Base-by-base conservation (phyloP, 257 asterid species). In the Solanum ossicruentum region DNA sequence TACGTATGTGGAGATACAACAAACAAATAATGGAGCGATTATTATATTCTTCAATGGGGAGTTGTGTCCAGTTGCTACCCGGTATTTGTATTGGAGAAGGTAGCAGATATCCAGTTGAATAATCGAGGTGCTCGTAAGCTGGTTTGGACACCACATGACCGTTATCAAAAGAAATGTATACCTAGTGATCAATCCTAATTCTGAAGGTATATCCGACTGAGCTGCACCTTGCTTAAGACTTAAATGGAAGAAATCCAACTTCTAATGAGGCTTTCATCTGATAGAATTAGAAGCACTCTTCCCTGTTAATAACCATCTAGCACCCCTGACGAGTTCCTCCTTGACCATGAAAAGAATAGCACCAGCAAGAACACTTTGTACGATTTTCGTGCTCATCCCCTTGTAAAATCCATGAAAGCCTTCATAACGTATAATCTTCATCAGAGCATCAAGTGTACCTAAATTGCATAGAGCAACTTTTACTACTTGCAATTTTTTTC, bases 331-430 rank as follows among this genome's bases (percentile, higher is more conserved):
- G 12, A 97, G 98, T 90, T 97, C 99, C 84, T 97, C 99, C 91
- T 97, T 97, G 6, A 97, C 93, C 99, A 94, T 97, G 93, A 97
- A 97, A 78, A 97, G 89, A 84, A 97, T 93, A 21, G 99, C 99
- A 56, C 98, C 99, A 20, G 98, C 99, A 79, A 97, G 94, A 85
- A 97, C 97, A 69, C 99, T 95, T 87, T 95, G 99, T 7, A 94
- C 97, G 7, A 97, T 93, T 89, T 97, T 97, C 9, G 99, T 96
- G 85, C 98, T 88, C 98, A 95, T 95, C 18, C 98, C 99, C 82
- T 92, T 92, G 96, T 91, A 97, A 85, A 93, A 95, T 47, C 98
- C 98, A 32, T 91, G 55, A 70, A 92, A 85, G 9, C 99, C 99
- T 89, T 97, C 98, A 12, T 97, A 88, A 5, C 82, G 93, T 84